Evolutionary conservation across 257 asterid genomes (phyloP), one percentile per base, ranked within the genome.

Genomic region (Cinchona pubescens): DNA sequence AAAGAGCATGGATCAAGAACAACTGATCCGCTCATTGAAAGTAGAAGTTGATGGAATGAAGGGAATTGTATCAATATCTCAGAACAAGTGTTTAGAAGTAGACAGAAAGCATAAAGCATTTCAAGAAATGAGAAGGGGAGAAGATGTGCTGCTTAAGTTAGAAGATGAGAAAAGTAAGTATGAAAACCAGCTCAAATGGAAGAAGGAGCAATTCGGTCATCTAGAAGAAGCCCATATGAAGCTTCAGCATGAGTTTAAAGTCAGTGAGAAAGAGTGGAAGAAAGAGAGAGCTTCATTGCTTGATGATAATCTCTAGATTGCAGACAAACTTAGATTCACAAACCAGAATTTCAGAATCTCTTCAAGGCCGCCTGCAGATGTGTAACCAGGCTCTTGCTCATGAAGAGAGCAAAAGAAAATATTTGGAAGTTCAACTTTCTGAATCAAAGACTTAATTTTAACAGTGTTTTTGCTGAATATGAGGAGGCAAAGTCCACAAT

Each of bases 371-470:
- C 6, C 71, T 93, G 71, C 88, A 92, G 82, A 86, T 86, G 96
- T 91, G 97, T 77, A 90, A 90, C 69, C 86, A 83, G 42, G 96
- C 97, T 71, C 84, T 93, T 37, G 90, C 98, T 83, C 96, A 88
- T 76, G 85, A 93, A 21, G 97, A 93, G 67, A 87, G 91, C 86
- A 90, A 85, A 85, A 86, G 89, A 45, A 91, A 86, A 74, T 53
- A 78, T 62, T 74, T 91, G 82, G 96, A 91, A 76, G 84, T 72
- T 76, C 82, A 91, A 77, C 89, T 90, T 40, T 78, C 61, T 21
- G 93, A 92, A 83, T 85, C 92, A 29, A 89, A 81, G 79, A 77
- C 77, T n/a, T 45, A 82, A 78, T 65, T 84, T 90, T 66, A 89
- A 87, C 72, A 85, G 72, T 78, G 85, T 92, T 62, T 87, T 86